Evolutionary conservation across 495 filamentous ascomycete genomes (phyloP), one percentile per base, ranked within the genome.

Genomic region (Penicillium tannophilum): DNA sequence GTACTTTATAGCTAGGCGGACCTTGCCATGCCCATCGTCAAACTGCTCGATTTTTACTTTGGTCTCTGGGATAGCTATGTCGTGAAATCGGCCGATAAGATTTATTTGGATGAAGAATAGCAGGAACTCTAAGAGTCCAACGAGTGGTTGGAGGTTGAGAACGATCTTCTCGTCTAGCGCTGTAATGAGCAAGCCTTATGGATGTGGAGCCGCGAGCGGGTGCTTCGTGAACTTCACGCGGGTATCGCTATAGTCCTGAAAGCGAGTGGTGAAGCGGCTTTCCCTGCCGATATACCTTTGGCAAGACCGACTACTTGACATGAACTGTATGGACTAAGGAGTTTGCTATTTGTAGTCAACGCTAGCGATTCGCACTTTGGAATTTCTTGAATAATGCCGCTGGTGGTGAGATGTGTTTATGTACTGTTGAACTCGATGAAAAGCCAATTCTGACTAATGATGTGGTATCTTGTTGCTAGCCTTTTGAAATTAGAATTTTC

Each of bases 81-180:
- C 23, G 23, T 49, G 24, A 49, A 49, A 49, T 49, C 46, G 14
- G 46, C 46, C 46, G 46, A 49, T 11, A 24, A 49, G 46, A 49
- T 49, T n/a, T 11, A 49, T 10, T n/a, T 49, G 24, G 46, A 49
- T 49, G 24, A 49, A 49, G 46, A 49, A 49, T 20, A 49, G 46
- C 46, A 49, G 23, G 14, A 49, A 49, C 19, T 49, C 4, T 24
- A 14, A 31, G 46, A 49, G 11, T 24, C 46, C 14, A 49, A 31
- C 10, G 46, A 49, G 46, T 49, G 46, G 36, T 41, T 52, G 4
- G 35, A 52, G 36, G 31, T n/a, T 10, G 50, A 41, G 20, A 52
- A 52, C 23, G 50, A 41, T 39, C 19, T 39, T 26, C 50, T 52
- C 31, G 31, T 39, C 10, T 33, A 52, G 50, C 50, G 50, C 35